Evolutionary conservation across 2,329 filamentous ascomycete species (phyloP).

Genomic region (Ophioceras dolichostomum): DNA sequence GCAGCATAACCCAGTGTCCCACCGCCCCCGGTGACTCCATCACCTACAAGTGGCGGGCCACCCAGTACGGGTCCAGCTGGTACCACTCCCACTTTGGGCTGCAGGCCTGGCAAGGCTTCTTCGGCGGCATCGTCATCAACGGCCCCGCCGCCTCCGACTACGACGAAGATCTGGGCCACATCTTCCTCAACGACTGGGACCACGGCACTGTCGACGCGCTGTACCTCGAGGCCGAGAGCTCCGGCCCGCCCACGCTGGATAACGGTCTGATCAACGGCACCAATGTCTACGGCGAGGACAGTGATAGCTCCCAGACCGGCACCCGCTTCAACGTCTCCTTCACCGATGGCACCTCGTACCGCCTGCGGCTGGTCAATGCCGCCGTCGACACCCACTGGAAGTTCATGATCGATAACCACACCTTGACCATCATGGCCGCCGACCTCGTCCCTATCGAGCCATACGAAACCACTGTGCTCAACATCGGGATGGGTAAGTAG

Average conservation of each 20-base stretch:
- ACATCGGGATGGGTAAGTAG: constrained; percentile 41
- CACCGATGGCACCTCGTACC: constrained; percentile 38
- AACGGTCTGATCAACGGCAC: constrained; percentile 4
- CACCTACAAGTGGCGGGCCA: constrained; percentile 43
- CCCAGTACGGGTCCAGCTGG: constrained; percentile 42
- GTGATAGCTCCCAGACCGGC: not conserved
- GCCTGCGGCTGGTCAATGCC: constrained; percentile 47
- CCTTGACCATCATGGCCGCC: constrained; percentile 49
- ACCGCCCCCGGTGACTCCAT: constrained; percentile 19
- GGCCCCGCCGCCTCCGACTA: constrained; percentile 46
- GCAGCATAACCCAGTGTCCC: constrained; percentile 24
- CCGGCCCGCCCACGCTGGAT: constrained; percentile 10
- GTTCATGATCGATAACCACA: constrained; percentile 49
- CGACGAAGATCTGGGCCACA: constrained; percentile 48
- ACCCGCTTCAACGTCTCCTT: not conserved
- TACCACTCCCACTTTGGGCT: constrained; percentile 48
- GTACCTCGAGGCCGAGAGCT: constrained; percentile 13
- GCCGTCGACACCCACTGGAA: constrained; percentile 36
- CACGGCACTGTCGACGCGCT: constrained; percentile 29
- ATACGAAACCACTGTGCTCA: constrained; percentile 48
- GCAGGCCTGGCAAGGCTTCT: constrained; percentile 39
- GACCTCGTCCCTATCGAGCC: constrained; percentile 52
- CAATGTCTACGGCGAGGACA: constrained; percentile 2
- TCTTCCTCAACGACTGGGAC: constrained; percentile 49
- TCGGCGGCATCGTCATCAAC: constrained; percentile 49